Percentiles rank a stretch among this genome's conserved stretches.
These are phyloP conservation scores for Aphanomyces euteiches DNA, from an alignment of 352 stramenopile species.

Conservation along the genomic window DNA sequence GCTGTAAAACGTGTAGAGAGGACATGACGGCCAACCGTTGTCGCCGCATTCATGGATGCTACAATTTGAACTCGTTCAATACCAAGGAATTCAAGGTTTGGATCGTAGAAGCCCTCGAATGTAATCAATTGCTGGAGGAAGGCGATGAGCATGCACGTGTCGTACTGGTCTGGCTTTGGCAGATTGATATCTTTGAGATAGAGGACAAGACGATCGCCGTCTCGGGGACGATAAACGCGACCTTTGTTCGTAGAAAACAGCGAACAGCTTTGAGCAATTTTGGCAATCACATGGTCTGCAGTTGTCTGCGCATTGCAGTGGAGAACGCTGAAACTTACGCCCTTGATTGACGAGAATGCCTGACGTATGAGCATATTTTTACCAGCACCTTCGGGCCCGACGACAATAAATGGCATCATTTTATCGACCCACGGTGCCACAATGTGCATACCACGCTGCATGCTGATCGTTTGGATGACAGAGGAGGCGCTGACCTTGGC, in stretches of 20 bases:
- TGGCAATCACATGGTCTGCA: slow-evolving; percentile 91
- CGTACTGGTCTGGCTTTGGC: slow-evolving; percentile 92
- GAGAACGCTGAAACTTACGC: slow-evolving; percentile 76
- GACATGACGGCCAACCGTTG: slow-evolving; percentile 87
- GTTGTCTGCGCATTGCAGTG: slow-evolving; percentile 95
- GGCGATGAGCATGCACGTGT: slow-evolving; percentile 95
- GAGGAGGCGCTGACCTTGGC: slow-evolving; percentile 41
- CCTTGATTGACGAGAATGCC: slow-evolving; percentile 77
- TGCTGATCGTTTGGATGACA: slow-evolving; percentile 71
- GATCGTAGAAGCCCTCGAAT: slow-evolving; percentile 95
- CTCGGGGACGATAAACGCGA: slow-evolving; percentile 90
- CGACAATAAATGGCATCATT: slow-evolving; percentile 93
- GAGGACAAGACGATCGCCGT: slow-evolving; percentile 89
- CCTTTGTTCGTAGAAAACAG: slow-evolving; percentile 89
- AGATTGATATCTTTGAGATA: slow-evolving; percentile 97
- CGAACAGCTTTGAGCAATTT: slow-evolving; percentile 91
- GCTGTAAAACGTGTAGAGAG: slow-evolving; percentile 93
- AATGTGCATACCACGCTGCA: slow-evolving; percentile 84
- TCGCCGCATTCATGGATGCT: slow-evolving; percentile 91
- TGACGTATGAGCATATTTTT: slow-evolving; percentile 95
- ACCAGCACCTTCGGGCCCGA: slow-evolving; percentile 90
- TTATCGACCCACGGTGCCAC: slow-evolving; percentile 89
- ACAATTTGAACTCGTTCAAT: slow-evolving; percentile 94
- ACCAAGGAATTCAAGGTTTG: slow-evolving; percentile 90
- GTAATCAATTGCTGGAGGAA: slow-evolving; percentile 95